These are phyloP conservation scores for Cladophialophora carrionii DNA, from an alignment of 2,329 filamentous ascomycete genomes.

Conservation along the genomic window DNA sequence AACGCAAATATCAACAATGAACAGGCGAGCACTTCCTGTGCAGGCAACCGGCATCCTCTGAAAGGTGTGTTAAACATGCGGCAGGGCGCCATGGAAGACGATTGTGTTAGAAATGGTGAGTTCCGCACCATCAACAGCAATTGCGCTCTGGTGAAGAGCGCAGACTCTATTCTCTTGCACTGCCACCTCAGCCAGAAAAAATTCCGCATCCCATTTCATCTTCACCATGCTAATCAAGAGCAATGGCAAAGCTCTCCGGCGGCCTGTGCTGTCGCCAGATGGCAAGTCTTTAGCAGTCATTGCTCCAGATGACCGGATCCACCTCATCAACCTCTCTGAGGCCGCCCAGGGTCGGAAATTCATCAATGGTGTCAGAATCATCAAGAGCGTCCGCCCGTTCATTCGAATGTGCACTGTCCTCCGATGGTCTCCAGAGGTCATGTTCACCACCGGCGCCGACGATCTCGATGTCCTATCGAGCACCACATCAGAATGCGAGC, in stretches of 20 bases:
- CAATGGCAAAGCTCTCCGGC: conserved; percentile 25
- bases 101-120: conserved; percentile 12
- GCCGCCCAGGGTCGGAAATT: conserved; percentile 18
- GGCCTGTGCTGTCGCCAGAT: conserved; percentile 30
- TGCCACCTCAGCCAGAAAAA: background rate
- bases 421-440: conserved; percentile 32
- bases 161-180: background rate
- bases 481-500: conserved; percentile 23
- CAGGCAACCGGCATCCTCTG: background rate
- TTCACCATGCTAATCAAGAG: conserved; percentile 19
- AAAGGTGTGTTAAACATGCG: background rate
- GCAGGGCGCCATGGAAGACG: background rate
- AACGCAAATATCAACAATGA: background rate
- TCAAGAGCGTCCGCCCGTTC: conserved; percentile 10
- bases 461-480: conserved; percentile 10
- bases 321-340: conserved; percentile 25
- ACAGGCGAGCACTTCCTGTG: background rate
- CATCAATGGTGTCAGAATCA: conserved; percentile 25
- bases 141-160: too few relatives aligned
- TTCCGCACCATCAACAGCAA: background rate
- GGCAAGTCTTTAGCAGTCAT: conserved; percentile 28
- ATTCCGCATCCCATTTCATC: background rate
- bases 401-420: conserved; percentile 25
- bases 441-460: conserved; percentile 3
- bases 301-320: conserved; percentile 25